A percentile compares a stretch with the other conserved stretches of the same genome.
Evolutionary conservation across 163 green algal genomes (phyloP).

Genomic region (Prototheca cutis): DNA sequence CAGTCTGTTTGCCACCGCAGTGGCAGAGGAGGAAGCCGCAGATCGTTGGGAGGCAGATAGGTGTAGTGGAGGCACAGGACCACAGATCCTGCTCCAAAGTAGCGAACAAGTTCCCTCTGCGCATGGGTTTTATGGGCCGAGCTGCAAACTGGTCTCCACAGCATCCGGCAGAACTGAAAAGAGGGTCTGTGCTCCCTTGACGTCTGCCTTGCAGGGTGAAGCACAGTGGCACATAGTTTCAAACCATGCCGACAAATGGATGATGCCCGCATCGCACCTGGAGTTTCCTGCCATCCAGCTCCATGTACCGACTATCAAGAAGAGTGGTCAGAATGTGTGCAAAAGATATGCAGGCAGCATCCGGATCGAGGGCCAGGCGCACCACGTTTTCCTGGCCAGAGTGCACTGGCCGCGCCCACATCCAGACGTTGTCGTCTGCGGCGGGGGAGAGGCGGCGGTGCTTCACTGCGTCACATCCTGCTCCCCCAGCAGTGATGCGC

Average conservation of each 20-base stretch:
- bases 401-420: slow-evolving; percentile 43
- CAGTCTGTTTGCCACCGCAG: slow-evolving; percentile 7
- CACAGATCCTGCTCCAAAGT: slow-evolving; percentile 57
- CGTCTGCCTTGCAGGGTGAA: too few species aligned
- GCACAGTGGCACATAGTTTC: too few species aligned
- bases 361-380: slow-evolving; percentile 45
- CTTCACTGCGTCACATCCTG: too few species aligned
- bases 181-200: too few species aligned
- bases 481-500: too few species aligned
- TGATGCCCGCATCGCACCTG: too few species aligned
- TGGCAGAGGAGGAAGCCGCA: slow-evolving; percentile 37
- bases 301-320: slow-evolving; percentile 31
- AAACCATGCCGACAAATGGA: too few species aligned
- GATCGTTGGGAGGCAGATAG: slow-evolving; percentile 25
- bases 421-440: slow-evolving; percentile 41
- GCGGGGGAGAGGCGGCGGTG: background rate
- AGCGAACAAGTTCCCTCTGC: slow-evolving; percentile 58
- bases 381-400: background rate
- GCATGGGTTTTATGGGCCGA: too few species aligned
- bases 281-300: slow-evolving; percentile 34
- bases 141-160: too few species aligned
- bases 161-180: too few species aligned
- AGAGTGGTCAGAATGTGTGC: slow-evolving; percentile 51
- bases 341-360: slow-evolving; percentile 53
- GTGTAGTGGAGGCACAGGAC: slow-evolving; percentile 74